phyloP scores from a whole-genome alignment of 176 grass and related monocot species.

The Thalia dealbata region DNA sequence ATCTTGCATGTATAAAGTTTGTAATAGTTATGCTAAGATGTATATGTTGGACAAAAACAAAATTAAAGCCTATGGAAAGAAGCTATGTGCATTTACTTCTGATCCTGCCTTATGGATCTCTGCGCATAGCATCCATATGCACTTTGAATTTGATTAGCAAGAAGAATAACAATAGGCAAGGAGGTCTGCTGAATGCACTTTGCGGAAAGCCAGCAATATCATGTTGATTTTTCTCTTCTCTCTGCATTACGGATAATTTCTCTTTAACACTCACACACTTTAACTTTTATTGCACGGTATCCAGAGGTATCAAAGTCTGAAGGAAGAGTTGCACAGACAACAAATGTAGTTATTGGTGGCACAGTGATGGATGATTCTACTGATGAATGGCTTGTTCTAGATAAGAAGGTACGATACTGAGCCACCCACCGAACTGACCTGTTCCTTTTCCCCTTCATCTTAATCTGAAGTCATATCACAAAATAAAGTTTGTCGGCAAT shows the following conservation, averaged over 20 bases:
- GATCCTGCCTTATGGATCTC: background rate
- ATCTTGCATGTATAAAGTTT: no score
- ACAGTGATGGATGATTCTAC: constrained; percentile 73
- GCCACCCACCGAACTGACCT: background rate
- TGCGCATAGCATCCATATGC: background rate
- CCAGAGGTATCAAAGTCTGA: constrained; percentile 80
- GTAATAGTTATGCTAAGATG: no score
- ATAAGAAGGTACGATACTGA: constrained; percentile 59
- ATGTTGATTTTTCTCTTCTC: background rate
- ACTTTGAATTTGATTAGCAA: no score
- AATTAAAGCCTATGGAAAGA: background rate
- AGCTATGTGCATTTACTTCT: background rate
- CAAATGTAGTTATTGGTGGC: constrained; percentile 92
- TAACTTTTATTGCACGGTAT: constrained; percentile 16
- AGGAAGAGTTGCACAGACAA: constrained; percentile 86
- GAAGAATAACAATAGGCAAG: background rate
- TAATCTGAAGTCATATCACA: background rate
- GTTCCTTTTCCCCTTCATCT: background rate
- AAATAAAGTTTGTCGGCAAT: background rate
- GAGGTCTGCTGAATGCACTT: background rate
- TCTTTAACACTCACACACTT: background rate
- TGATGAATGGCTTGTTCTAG: constrained; percentile 80
- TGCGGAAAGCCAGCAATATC: background rate
- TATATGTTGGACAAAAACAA: no score
- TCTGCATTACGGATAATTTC: background rate